Evolutionary conservation across 2,329 filamentous ascomycete species (phyloP), one percentile per base, ranked within the genome.

Genomic region (Fusarium sp.): DNA sequence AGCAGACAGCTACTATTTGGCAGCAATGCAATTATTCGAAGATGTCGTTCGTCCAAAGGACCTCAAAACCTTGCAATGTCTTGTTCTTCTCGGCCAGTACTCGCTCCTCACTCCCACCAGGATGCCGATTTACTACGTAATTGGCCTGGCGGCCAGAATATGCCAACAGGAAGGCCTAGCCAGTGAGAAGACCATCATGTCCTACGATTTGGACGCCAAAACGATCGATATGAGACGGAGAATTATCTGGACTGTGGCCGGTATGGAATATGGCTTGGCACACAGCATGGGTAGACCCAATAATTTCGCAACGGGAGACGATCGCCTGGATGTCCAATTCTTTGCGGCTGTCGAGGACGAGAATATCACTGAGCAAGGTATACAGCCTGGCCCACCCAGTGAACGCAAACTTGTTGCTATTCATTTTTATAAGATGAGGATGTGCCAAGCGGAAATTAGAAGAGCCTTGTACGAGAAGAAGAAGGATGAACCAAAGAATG

Each of bases 1-100:
- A 27, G 95, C 96, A 30, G 95, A 98, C 79, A 94, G 93, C 76
- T 98, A 97, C 80, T 98, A 97, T 75, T 85, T 97, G 22, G 92
- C 94, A 23, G 95, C 95, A 7, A 89, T 98, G 81, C 89, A 90
- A 65, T 90, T 90, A 72, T 89, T 98, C 64, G 92, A 97, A 77
- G 88, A 89, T 4, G 90, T 96, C 13, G 86, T 98, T 55, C 89
- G 90, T 53, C 89, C 91, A n/a, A 97, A 97, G 83, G 93, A 98
- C 76, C 80, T 97, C 30, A 92, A 90, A 73, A 96, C 96, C 0
- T 82, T 98, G 17, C 96, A 98, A 79, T 97, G 95, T 72, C 89
- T 97, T 55, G 87, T 91, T 5, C 81, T 99, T 17, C 92, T 98
- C 71, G 93, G 90, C 2, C 92, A 96, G 74, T 98, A 98, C 78